Evolutionary conservation across 2,329 filamentous ascomycete species (phyloP), one percentile per base, ranked within the genome.

Genomic region (Trichoderma semiorbis): DNA sequence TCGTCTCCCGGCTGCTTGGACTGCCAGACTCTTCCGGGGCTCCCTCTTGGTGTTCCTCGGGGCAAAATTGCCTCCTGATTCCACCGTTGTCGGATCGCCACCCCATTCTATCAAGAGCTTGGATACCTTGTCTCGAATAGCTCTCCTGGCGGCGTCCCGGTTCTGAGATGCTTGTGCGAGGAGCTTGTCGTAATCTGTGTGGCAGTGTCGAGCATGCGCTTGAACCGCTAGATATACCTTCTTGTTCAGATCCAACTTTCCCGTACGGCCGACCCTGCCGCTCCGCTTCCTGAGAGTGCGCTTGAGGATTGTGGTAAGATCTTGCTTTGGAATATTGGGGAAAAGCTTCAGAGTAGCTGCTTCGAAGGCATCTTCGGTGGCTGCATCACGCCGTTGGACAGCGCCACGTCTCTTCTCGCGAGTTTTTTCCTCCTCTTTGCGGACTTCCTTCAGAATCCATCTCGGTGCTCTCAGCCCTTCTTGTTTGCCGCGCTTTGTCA

Each of bases 191-290:
- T 88, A 88, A 1, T 79, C 74, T 0, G 86, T 88, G 58, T 85
- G 81, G 3, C 70, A 73, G 74, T 88, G 86, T 7, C 86, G 80
- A 5, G 85, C 80, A 73, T 87, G 84, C 3, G 86, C 86, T 26
- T 81, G 77, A 14, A 87, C 84, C 2, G 84, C 86, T 28, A 87
- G 79, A 60, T 77, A 74, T 5, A 83, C 84, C 73, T 82, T 86
- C 16, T 80, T 75, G 7, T 78, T 76, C 43, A 85, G 60, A 0
- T 77, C 76, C 7, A 86, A 75, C 58, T 73, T 83, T 2, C 76
- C 77, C 2, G 82, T 83, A 65, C 86, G 78, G 3, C 86, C 86
- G 1, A 88, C 86, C 11, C 86, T 79, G 2, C 85, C 77, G 55
- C 81, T 84, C 26, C 80, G 74, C 76, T 87, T 88, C 74, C 79